Evolutionary conservation across 495 filamentous ascomycete genomes (phyloP).

Genomic region (Xylaria telfairii): DNA sequence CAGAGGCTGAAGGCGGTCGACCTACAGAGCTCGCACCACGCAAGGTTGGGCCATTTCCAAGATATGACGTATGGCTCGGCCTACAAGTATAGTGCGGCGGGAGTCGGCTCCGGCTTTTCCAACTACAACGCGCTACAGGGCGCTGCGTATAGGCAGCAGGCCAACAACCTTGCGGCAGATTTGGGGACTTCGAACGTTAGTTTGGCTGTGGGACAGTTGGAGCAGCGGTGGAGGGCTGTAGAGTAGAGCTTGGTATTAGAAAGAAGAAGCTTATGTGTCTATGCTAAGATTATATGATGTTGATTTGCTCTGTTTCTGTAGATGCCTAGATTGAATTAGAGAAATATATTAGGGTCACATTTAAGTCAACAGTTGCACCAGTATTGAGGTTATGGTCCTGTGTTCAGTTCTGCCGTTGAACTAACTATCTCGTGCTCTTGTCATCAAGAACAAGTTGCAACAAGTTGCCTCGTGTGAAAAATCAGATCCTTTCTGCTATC

Average conservation of each 20-base stretch:
- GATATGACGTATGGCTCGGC: conserved; percentile 16
- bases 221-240: conserved; percentile 32
- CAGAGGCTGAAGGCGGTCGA: conserved; percentile 29
- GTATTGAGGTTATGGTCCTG: not conserved
- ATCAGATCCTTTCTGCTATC: not conserved
- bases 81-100: conserved; percentile 29
- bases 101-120: conserved; percentile 29
- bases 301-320: too few relatives aligned
- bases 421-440: too few relatives aligned
- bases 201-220: conserved; percentile 26
- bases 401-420: too few relatives aligned
- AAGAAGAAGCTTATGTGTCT: too few relatives aligned
- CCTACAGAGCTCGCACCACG: conserved; percentile 22
- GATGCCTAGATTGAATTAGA: too few relatives aligned
- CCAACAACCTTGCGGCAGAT: conserved; percentile 7
- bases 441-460: too few relatives aligned
- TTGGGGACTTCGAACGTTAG: conserved; percentile 3
- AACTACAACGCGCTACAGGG: conserved; percentile 32
- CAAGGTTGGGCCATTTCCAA: conserved; percentile 18
- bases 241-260: conserved; percentile 28
- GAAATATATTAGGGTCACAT: not conserved
- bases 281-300: too few relatives aligned
- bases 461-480: too few relatives aligned
- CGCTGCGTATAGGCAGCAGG: conserved; percentile 29
- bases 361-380: not conserved